Base-by-base conservation (phyloP, 129 eudicot species). In the Flaveria sonorensis region DNA sequence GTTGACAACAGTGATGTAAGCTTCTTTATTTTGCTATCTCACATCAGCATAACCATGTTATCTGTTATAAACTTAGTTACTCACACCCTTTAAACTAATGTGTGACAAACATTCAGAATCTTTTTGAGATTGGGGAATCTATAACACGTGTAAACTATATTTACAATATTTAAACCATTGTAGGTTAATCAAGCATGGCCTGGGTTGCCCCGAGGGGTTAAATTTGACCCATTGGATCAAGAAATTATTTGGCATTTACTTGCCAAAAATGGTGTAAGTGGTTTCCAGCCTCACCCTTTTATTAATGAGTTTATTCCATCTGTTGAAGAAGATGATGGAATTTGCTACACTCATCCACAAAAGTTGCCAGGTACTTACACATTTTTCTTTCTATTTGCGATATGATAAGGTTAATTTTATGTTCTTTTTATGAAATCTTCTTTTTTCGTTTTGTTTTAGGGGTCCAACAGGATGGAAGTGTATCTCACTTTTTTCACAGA, bases 261-360 rank as follows among this genome's bases (percentile, higher is more conserved):
- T 71, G 94, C 94, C 43, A 95, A 95, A 86, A 79, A 75, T 76
- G 95, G 89, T 26, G 80, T 65, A 42, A 85, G 57, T n/a, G 76
- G 84, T 81, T 82, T 74, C 48, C 67, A 48, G 53, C 84, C 94
- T 57, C 97, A 95, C 81, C 97, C 97, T 39, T 95, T 95, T 71
- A 83, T 88, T 36, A 79, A 88, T 73, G 99, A 92, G 76, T 95
- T 95, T 56, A 86, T 92, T 61, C 96, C 95, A 67, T 89, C 99
- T 6, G 96, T 95, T 51, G 79, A 85, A 5, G 93, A 92, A 82
- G 88, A 89, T 50, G 97, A 89, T 56, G 99, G 99, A 55, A 92
- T 95, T 51, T 95, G 99, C 69, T 92, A 95, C 56, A 88, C 97
- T n/a, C 97, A 95, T 79, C 99, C 99, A 81, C 85, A 84, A 68